Conservation (phyloP, 768 basidiomycete genomes). For the Lentinula guzmanii region DNA sequence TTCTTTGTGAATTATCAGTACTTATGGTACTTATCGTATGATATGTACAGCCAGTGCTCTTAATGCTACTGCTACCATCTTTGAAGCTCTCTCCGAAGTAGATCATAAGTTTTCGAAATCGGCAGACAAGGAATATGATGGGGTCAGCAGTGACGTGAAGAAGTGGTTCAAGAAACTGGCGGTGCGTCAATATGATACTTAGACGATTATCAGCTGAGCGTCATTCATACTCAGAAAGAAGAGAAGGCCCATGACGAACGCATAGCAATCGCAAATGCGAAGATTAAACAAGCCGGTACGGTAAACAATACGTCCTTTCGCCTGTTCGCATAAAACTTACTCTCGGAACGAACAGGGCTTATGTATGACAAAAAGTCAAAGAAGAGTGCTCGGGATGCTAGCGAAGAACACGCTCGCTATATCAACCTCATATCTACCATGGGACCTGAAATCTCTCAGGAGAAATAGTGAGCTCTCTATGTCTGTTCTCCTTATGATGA, state of each 20-base stretch:
- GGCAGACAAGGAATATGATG: conserved; percentile 67
- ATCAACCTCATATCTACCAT: conserved; percentile 65
- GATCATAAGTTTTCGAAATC: conserved; percentile 72
- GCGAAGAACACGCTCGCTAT: conserved; percentile 74
- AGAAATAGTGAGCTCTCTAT: conserved; percentile 60
- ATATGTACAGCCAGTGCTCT: conserved; percentile 57
- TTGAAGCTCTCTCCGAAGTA: conserved; percentile 66
- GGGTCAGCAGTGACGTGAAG: conserved; percentile 61
- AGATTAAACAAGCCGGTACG: conserved; percentile 72
- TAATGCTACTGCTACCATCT: conserved; percentile 54
- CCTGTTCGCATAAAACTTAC: neutral
- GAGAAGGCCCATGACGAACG: conserved; percentile 73
- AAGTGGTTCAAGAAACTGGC: conserved; percentile 85
- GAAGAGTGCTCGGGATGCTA: conserved; percentile 59
- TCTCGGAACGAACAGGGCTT: conserved; percentile 40
- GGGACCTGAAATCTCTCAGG: conserved; percentile 74
- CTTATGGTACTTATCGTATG: too few relatives aligned
- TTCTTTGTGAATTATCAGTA: neutral
- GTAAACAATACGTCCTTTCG: neutral
- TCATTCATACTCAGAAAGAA: conserved; percentile 51
- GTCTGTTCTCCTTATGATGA: neutral
- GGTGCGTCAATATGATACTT: conserved; percentile 33
- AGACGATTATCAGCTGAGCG: neutral
- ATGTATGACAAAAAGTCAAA: conserved; percentile 76
- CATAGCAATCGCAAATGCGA: conserved; percentile 58